Base-by-base conservation (phyloP, 2,329 filamentous ascomycete species). In the Drechmeria coniospora region DNA sequence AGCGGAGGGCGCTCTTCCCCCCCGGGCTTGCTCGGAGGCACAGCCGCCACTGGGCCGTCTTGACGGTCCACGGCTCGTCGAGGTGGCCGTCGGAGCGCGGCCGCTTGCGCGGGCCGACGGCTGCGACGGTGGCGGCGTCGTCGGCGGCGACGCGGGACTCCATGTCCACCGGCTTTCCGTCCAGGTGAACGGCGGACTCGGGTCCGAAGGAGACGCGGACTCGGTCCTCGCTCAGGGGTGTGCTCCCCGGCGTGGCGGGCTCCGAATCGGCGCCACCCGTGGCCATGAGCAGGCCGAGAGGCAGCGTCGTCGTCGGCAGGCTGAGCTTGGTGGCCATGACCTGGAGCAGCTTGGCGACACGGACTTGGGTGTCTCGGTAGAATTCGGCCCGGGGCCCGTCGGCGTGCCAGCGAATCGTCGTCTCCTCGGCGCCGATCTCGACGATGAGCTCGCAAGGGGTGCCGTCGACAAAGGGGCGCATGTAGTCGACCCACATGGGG, bases 381-480 rank as follows among this genome's bases (percentile, higher is more conserved):
- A 94, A 92, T 36, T 80, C 73, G 2, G 73, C 75, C n/a, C 71
- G 64, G 42, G 46, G 39, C 9, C 39, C 43, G 8, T 40, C 42
- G 14, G 37, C 25, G 3, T 42, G 42, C 27, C 68, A 54, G 38
- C 74, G 62, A 20, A 81, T 48, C 17, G 61, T 51, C 3, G 72
- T 79, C 28, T 63, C 63, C 41, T 82, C 78, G 24, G 63, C 65
- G 12, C 75, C 73, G 27, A 92, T 78, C 49, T 95, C 83, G 2
- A 94, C 56, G 15, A 95, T 64, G 14, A 94, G 64, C 46, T 86
- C 79, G 33, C 71, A 63, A 0, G 77, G 55, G 14, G 62, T 63
- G 29, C 81, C 73, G 48, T 94, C 84, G n/a, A 83, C 74, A 43
- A 77, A 92, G 0, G 87, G 87, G 5, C 87, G 73, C 10, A 80